Percentiles rank a stretch among this genome's conserved stretches.
These are phyloP conservation scores for Populus hybrid DNA, from an alignment of 441 rosid genomes.

Conservation along the genomic window DNA sequence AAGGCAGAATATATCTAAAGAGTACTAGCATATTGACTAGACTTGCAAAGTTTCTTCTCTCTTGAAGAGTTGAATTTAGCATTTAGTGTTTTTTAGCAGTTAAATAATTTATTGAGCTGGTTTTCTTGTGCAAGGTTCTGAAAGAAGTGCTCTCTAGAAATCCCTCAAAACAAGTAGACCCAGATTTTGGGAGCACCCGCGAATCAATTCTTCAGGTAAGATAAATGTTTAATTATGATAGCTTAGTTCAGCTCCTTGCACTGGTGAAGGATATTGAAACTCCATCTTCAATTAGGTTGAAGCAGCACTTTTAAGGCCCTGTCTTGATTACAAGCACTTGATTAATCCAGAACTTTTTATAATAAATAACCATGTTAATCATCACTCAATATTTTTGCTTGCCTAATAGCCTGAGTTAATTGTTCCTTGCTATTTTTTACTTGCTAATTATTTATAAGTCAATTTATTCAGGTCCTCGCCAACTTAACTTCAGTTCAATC, in stretches of 20 bases:
- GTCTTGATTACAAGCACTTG: neutral
- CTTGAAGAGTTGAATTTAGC: neutral
- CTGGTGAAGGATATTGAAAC: neutral
- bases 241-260: neutral
- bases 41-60: neutral
- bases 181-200: slow-evolving; percentile 62
- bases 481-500: slow-evolving; percentile 66
- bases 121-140: slow-evolving; percentile 43
- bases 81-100: slow-evolving; percentile 3
- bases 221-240: slow-evolving; percentile 6
- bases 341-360: no score
- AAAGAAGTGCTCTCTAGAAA: slow-evolving; percentile 54
- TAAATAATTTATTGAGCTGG: slow-evolving; percentile 20
- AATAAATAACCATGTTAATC: no score
- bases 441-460: slow-evolving; percentile 6
- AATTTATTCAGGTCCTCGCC: slow-evolving; percentile 51
- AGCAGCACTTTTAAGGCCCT: neutral
- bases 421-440: neutral
- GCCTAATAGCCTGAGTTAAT: neutral
- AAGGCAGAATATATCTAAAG: neutral
- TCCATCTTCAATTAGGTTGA: neutral
- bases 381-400: neutral
- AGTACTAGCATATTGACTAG: neutral
- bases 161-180: slow-evolving; percentile 39
- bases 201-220: slow-evolving; percentile 82